Evolutionary conservation across 164 flowering plant genomes (phyloP), one percentile per base, ranked within the genome.

Genomic region (Vitis amurensis): DNA sequence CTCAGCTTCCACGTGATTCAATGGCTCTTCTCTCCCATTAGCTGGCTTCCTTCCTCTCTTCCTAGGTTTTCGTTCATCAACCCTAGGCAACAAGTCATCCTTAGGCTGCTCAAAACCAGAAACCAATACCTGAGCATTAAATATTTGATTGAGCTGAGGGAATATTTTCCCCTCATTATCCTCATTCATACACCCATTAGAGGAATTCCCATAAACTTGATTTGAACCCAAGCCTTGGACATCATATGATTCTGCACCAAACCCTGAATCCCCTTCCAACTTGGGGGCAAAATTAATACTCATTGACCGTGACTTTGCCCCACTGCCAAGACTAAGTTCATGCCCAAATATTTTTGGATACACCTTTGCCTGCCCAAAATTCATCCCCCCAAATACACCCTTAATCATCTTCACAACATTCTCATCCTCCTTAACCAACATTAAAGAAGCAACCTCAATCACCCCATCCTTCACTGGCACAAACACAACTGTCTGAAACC

Each of bases 41-140:
- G 93, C 97, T 44, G 95, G 97, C 70, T 88, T 92, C 71, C 97
- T 87, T 47, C 97, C 97, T 68, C 97, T 81, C 80, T 92, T 92
- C 70, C 93, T 85, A 5, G 93, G 92, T 67, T 76, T 90, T 67
- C 83, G 61, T 52, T 90, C 95, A 76, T 85, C 92, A 8, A 51
- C 17, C 11, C 59, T 79, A 50, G 70, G 55, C 4, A 75, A 58
- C 1, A 52, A 49, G 3, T 85, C 88, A 55, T 83, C 84, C 67
- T 59, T 79, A 1, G 72, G n/a, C 30, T 62, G 81, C 50, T 85
- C 91, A 9, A 76, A 63, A 71, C 73, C 67, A 13, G 83, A 68
- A 64, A 70, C 71, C 15, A 53, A 48, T 12, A 79, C 10, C 3
- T 76, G 83, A 6, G 79, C 51, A 72, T 67, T 75, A 59, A 69